Conservation (phyloP, 805 yeast species). For the Candida silvicultrix region DNA sequence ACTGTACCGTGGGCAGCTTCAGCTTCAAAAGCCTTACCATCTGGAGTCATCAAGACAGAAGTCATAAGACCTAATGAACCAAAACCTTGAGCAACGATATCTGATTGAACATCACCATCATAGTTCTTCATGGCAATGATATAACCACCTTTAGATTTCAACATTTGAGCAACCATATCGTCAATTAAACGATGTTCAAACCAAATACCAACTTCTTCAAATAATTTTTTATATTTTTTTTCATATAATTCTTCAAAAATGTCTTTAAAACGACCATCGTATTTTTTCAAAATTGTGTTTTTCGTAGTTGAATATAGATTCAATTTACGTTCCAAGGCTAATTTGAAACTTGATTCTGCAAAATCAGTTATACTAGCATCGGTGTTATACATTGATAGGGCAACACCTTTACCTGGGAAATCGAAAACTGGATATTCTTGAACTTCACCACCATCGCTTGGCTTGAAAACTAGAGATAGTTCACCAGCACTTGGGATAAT, state of each 20-base stretch:
- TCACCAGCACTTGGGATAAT: constrained; percentile 77
- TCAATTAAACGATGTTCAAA: constrained; percentile 95
- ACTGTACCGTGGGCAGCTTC: constrained; percentile 99
- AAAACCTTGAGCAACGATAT: constrained; percentile 96
- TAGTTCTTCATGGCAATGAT: constrained; percentile 96
- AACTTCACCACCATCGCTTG: constrained; percentile 52
- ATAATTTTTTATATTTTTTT: constrained; percentile 55
- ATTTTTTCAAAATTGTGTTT: constrained; percentile 88
- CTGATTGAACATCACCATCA: constrained; percentile 97
- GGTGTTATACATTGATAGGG: constrained; percentile 92
- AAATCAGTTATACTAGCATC: constrained; percentile 85
- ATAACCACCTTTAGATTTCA: constrained; percentile 91
- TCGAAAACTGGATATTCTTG: constrained; percentile 58
- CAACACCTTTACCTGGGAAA: constrained; percentile 66
- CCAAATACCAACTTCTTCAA: constrained; percentile 83
- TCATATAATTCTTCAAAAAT: constrained; percentile 81
- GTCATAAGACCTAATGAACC: constrained; percentile 97
- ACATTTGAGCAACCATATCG: constrained; percentile 99
- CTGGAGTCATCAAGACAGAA: constrained; percentile 93
- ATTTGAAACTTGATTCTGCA: constrained; percentile 87
- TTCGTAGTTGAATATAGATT: constrained; percentile 87
- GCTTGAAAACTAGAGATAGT: constrained; percentile 70
- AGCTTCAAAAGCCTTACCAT: constrained; percentile 90
- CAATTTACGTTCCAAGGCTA: constrained; percentile 73
- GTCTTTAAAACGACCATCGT: constrained; percentile 95